Evolutionary conservation across 331 rosid genomes (phyloP), one percentile per base, ranked within the genome.

Genomic region (Malus hybrid): DNA sequence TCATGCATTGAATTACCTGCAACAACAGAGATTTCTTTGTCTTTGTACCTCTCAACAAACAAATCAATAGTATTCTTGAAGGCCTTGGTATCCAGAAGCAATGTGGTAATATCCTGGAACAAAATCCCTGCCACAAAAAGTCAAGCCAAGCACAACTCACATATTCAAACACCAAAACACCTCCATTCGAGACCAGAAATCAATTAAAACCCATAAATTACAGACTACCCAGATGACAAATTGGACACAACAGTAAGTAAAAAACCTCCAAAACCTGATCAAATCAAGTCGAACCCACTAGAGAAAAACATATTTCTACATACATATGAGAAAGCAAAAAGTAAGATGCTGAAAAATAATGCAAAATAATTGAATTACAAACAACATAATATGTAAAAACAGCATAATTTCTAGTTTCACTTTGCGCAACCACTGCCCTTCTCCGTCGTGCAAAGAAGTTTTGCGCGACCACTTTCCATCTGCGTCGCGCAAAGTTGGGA

Each of bases 21-120:
- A 5, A 94, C 99, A 22, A 94, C 97, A 71, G 97, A 85, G 74
- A 94, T 86, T 22, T 84, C 79, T 75, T 87, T 85, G 82, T 85
- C 99, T 32, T 80, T 85, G 87, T 94, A 94, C 83, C 99, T 89
- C 89, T 94, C 97, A 70, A 92, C 97, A 72, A 94, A 90, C 92
- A 94, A 79, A 77, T 92, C 99, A 76, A 94, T 89, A 16, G 99
- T 87, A 62, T 94, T 97, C 69, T 77, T 92, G 81, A 94, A 94
- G 73, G 99, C 99, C 88, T 83, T 85, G 2, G 86, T 82, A 81
- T 94, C 97, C 67, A 94, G 89, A 74, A 94, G 97, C 87, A 94
- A 81, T 32, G 99, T 94, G 27, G 97, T 92, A 77, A 94, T 92
- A 27, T 94, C 99, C 62, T 94, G 97, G 78, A 94, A 94, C 93